phyloP scores from a whole-genome alignment of 352 stramenopile species.

The Pythium monospermum region DNA sequence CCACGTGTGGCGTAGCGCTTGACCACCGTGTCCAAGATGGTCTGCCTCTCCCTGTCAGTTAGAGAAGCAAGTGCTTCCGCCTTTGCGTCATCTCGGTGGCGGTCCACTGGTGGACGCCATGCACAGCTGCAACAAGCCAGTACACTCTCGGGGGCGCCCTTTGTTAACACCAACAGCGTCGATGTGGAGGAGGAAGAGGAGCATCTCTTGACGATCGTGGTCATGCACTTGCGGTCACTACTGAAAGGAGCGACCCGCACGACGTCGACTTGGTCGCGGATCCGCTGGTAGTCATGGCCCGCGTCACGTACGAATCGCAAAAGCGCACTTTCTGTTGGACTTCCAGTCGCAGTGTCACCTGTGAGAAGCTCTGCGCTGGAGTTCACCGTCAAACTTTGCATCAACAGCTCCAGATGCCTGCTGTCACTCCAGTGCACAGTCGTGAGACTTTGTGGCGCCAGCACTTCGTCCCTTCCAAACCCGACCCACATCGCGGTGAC shows the following conservation, averaged over 20 bases:
- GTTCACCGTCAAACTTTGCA: conserved; percentile 63
- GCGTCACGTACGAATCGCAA: conserved; percentile 29
- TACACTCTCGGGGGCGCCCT: conserved; percentile 55
- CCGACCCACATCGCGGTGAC: conserved; percentile 51
- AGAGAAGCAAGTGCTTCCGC: neutral
- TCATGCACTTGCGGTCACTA: conserved; percentile 93
- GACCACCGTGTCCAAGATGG: conserved; percentile 37
- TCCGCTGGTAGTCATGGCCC: conserved; percentile 26
- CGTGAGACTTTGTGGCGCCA: neutral
- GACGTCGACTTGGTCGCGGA: conserved; percentile 19
- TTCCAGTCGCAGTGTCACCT: conserved; percentile 28
- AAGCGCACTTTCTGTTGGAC: conserved; percentile 45
- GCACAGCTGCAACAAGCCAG: conserved; percentile 37
- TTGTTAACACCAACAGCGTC: conserved; percentile 28
- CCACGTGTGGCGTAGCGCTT: conserved; percentile 53
- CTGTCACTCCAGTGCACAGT: neutral
- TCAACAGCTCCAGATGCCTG: conserved; percentile 17
- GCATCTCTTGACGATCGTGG: conserved; percentile 81
- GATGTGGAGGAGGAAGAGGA: conserved; percentile 9
- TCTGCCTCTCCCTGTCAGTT: conserved; percentile 7
- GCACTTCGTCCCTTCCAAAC: conserved; percentile 35
- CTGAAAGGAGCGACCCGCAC: conserved; percentile 79
- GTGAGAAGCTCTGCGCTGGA: conserved; percentile 75
- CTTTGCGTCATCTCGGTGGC: conserved; percentile 6
- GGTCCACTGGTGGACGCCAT: no score